Conservation (phyloP, 768 basidiomycete species). For the Daedaleopsis nitida region DNA sequence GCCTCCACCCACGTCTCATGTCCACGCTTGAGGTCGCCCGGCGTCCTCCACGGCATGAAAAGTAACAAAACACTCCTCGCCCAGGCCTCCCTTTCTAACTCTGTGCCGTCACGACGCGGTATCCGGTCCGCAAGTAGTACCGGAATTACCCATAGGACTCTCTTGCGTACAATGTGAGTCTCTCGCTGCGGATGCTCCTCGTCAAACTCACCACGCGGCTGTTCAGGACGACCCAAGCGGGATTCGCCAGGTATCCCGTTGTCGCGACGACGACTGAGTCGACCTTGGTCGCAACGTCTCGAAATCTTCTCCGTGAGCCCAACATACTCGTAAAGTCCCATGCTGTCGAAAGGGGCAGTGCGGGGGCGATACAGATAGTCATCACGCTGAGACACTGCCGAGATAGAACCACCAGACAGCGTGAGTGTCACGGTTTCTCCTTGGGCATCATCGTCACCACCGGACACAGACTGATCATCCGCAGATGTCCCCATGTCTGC, state of each 20-base stretch:
- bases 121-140: slow-evolving; percentile 9
- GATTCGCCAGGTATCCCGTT: too few relatives aligned
- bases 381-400: background rate
- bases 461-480: too few relatives aligned
- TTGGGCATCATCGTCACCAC: background rate
- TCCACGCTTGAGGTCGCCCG: background rate
- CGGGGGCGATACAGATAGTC: background rate
- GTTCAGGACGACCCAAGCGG: background rate
- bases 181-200: slow-evolving; percentile 2
- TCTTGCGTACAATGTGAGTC: background rate
- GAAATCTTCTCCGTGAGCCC: background rate
- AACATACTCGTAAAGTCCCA: background rate
- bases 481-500: too few relatives aligned
- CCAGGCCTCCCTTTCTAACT: background rate
- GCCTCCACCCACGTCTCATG: background rate
- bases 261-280: background rate
- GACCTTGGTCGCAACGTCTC: background rate
- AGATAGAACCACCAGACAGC: background rate
- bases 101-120: background rate
- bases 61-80: background rate
- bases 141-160: background rate
- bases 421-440: background rate
- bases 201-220: background rate
- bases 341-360: background rate
- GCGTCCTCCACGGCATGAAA: background rate